A percentile compares a stretch with the other conserved stretches of the same genome.
Conservation (phyloP, 139 green algal species). For the Tetradesmus lagerheimii region DNA sequence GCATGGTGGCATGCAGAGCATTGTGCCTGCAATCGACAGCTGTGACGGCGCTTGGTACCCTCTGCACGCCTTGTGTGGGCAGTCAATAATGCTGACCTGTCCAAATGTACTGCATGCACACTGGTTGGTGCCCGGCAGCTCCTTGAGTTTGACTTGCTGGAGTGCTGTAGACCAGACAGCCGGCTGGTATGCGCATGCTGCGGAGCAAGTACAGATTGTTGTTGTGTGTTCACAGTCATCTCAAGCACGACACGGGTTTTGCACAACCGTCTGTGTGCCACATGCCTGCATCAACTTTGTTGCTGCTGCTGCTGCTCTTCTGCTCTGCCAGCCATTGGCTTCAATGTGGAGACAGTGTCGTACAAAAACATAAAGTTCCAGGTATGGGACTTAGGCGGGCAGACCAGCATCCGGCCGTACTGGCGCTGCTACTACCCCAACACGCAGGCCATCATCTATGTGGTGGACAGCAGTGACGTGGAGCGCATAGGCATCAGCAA, state of each 20-base stretch:
- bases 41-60: too few relatives aligned
- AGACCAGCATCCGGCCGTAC: slow-evolving; percentile 97
- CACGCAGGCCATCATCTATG: slow-evolving; percentile 99
- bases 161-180: too few relatives aligned
- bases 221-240: neutral
- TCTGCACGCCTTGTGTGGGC: too few relatives aligned
- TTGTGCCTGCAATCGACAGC: neutral
- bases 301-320: neutral
- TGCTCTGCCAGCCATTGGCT: slow-evolving; percentile 92
- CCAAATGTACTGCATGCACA: too few relatives aligned
- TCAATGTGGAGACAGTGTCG: slow-evolving; percentile 99
- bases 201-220: too few relatives aligned
- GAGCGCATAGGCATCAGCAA: slow-evolving; percentile 92
- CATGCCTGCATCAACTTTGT: neutral
- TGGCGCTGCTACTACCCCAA: slow-evolving; percentile 99
- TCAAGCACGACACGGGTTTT: neutral
- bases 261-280: neutral
- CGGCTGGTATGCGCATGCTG: too few relatives aligned
- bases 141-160: too few relatives aligned
- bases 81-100: too few relatives aligned
- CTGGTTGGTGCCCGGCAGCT: too few relatives aligned
- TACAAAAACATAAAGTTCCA: slow-evolving; percentile 99
- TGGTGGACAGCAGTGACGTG: slow-evolving; percentile 96
- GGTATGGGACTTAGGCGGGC: slow-evolving; percentile 93
- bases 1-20: neutral